phyloP scores from a whole-genome alignment of 2,329 filamentous ascomycete genomes.

The Amylocarpus encephaloides region DNA sequence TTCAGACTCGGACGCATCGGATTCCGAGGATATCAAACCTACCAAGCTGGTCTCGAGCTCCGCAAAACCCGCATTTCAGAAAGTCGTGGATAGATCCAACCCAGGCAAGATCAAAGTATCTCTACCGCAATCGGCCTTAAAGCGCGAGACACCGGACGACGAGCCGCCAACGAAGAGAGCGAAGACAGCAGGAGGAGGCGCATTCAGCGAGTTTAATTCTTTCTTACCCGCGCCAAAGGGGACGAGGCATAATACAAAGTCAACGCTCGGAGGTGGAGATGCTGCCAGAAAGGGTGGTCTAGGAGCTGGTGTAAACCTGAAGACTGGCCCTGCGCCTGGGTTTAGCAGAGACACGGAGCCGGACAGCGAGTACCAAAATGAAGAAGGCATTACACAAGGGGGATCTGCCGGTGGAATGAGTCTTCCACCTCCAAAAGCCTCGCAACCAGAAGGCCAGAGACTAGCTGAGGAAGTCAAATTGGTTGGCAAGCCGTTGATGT shows the following conservation, averaged over 20 bases:
- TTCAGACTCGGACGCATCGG: slow-evolving; percentile 60
- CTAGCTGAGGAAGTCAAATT: slow-evolving; percentile 59
- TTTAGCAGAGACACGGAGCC: slow-evolving; percentile 58
- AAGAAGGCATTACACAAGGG: slow-evolving; percentile 22
- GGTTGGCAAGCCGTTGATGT: slow-evolving; percentile 76
- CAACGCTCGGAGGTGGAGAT: slow-evolving; percentile 27
- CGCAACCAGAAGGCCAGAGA: slow-evolving; percentile 48
- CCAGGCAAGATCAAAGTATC: slow-evolving; percentile 79
- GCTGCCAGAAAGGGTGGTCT: slow-evolving; percentile 27
- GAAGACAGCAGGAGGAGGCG: slow-evolving; percentile 49
- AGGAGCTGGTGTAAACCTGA: slow-evolving; percentile 61
- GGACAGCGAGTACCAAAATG: slow-evolving; percentile 23
- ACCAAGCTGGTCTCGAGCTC: slow-evolving; percentile 31
- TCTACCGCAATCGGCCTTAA: slow-evolving; percentile 49
- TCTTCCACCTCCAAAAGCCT: slow-evolving; percentile 43
- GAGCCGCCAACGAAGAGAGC: slow-evolving; percentile 66
- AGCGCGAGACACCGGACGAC: slow-evolving; percentile 35
- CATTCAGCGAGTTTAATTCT: slow-evolving; percentile 77
- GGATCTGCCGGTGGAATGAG: slow-evolving; percentile 25
- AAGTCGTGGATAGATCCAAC: slow-evolving; percentile 74
- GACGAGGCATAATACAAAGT: slow-evolving; percentile 36
- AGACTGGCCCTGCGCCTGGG: slow-evolving; percentile 75
- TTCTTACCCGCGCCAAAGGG: slow-evolving; percentile 80
- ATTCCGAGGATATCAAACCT: slow-evolving; percentile 38
- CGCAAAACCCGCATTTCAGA: slow-evolving; percentile 62